A percentile compares a stretch with the other conserved stretches of the same genome.
These are phyloP conservation scores for Daldinia caldariorum DNA, from an alignment of 495 filamentous ascomycete species.

Conservation along the genomic window DNA sequence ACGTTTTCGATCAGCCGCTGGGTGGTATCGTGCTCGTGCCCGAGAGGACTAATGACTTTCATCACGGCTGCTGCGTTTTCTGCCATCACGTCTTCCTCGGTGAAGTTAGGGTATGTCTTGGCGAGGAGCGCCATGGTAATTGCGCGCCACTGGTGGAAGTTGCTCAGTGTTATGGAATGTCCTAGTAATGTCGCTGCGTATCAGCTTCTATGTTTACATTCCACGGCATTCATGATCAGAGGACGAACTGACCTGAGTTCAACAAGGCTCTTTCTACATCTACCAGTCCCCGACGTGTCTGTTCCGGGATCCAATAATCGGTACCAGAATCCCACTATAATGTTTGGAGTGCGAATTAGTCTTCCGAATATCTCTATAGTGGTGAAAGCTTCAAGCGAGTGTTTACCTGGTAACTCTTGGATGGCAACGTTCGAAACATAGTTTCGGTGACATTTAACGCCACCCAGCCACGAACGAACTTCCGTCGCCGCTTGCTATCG, in stretches of 20 bases:
- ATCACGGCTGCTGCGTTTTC: conserved; percentile 2
- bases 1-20: conserved; percentile 5
- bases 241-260: neutral
- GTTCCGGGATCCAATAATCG: conserved; percentile 7
- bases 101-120: conserved; percentile 1
- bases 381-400: neutral
- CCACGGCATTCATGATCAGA: no score
- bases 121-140: conserved; percentile 4
- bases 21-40: neutral
- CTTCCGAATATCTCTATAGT: neutral
- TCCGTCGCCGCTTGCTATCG: conserved; percentile 1
- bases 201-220: neutral
- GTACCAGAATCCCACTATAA: neutral
- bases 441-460: neutral
- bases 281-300: neutral
- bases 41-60: conserved; percentile 1
- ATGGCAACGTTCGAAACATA: conserved; percentile 3
- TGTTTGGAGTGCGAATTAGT: neutral
- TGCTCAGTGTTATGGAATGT: neutral
- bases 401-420: conserved; percentile 8
- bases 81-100: neutral
- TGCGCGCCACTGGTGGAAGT: conserved; percentile 2
- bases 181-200: neutral
- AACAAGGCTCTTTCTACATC: neutral
- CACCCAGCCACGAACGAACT: conserved; percentile 7